Base-by-base conservation (phyloP, 225 moss, liverwort and hornwort species). In the Polytrichum commune region DNA sequence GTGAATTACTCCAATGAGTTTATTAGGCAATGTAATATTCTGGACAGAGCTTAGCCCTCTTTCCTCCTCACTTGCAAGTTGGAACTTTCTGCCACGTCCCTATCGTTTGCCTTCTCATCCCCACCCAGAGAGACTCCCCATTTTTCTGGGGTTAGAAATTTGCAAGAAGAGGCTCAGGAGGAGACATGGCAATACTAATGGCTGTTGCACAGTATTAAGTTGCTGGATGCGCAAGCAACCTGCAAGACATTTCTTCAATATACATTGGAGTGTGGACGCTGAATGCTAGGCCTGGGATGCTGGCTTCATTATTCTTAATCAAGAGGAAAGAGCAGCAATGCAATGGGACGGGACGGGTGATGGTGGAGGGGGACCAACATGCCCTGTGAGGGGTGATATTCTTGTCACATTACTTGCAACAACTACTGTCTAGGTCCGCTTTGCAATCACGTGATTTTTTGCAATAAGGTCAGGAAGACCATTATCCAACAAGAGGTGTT, bases 11-110 rank as follows among this genome's bases (percentile, higher is more conserved):
- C 96, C 73, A 87, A 97, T 72, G 94, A 97, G 85, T 94, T 97
- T 79, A 88, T 97, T 73, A 92, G 92, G 86, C 94, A 97, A 81
- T 97, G 96, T 91, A 97, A 92, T 73, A 97, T 97, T 89, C 89
- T 97, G 82, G 86, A 87, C 57, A 84, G 84, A 81, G 67, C 84
- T 2, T 84, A 84, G 54, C 63, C 69, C 56, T 53, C 23, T 60
- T 60, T 64, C 56, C 26, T 69, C 74, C 69, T 70, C 57, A 58
- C 54, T 70, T 74, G 66, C 72, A 55, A 79, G 69, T 53, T 53
- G 27, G 35, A 64, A 54, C 20, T 75, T 30, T 62, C 55, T 72
- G 60, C 28, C 56, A 27, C 54, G 72, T 64, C 65, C 13, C 55
- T 10, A 28, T 54, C 64, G 64, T 71, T 66, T 58, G 0, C 33